Conservation (phyloP, 2,329 filamentous ascomycete genomes). For the Thelonectria blattea region DNA sequence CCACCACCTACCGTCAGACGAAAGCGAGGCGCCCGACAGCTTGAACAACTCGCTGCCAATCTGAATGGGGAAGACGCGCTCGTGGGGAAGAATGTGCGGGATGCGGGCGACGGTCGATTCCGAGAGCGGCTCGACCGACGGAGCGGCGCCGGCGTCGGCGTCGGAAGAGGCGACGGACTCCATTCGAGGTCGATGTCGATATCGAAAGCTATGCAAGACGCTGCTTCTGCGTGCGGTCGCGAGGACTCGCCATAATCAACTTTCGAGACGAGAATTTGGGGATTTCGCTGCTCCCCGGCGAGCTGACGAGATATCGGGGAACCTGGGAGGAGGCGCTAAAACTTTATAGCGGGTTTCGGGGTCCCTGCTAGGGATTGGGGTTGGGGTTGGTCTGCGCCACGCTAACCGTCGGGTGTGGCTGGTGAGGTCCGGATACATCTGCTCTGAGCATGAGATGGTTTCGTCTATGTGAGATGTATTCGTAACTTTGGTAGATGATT, state of each 20-base stretch:
- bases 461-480: not conserved
- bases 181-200: conserved; percentile 30
- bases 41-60: conserved; percentile 76
- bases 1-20: conserved; percentile 73
- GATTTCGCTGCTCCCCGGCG: not conserved
- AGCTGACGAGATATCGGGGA: conserved; percentile 13
- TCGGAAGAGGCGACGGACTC: conserved; percentile 38
- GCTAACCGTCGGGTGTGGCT: conserved; percentile 8
- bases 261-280: too few species aligned
- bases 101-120: conserved; percentile 53
- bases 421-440: not conserved
- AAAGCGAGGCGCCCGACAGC: conserved; percentile 74
- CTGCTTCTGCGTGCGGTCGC: not conserved
- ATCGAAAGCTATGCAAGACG: too few species aligned
- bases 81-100: conserved; percentile 67
- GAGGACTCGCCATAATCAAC: not conserved
- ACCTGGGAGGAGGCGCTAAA: not conserved
- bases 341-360: conserved; percentile 11
- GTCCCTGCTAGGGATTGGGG: not conserved
- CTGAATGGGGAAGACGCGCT: conserved; percentile 77
- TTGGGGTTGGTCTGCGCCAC: conserved; percentile 4
- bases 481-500: not conserved
- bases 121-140: conserved; percentile 34
- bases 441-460: too few species aligned
- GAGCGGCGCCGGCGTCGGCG: conserved; percentile 20